These are phyloP conservation scores for Striga asiatica DNA, from an alignment of 257 asterid species.

Conservation along the genomic window DNA sequence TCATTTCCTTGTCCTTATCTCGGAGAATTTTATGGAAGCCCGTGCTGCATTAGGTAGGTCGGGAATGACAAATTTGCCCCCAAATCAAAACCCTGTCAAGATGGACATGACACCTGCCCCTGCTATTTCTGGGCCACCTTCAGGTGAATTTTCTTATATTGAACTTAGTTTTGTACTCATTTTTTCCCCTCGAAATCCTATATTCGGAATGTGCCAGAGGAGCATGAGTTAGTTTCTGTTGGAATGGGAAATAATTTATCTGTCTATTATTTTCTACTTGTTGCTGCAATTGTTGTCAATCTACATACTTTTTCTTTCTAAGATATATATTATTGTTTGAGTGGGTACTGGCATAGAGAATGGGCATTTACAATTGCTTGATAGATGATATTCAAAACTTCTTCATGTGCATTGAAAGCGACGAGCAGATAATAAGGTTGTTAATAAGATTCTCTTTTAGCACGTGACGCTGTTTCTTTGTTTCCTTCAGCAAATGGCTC, in stretches of 20 bases:
- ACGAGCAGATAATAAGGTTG: not conserved
- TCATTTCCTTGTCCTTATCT: slow-evolving; percentile 73
- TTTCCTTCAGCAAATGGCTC: slow-evolving; percentile 52
- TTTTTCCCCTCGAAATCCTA: no score
- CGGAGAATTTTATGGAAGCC: slow-evolving; percentile 74
- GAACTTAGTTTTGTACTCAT: not conserved
- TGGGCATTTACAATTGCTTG: no score
- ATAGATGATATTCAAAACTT: no score
- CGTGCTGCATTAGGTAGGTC: slow-evolving; percentile 56
- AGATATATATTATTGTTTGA: not conserved
- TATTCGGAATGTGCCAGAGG: no score
- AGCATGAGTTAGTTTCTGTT: no score
- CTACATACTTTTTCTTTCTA: not conserved
- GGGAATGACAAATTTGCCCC: slow-evolving; percentile 46
- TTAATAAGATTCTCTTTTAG: not conserved
- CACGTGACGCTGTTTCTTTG: not conserved
- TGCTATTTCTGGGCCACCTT: slow-evolving; percentile 50
- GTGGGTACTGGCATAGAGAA: no score
- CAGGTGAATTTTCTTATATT: slow-evolving; percentile 34
- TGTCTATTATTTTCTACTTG: not conserved
- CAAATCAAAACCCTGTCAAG: slow-evolving; percentile 66
- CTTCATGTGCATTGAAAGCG: no score
- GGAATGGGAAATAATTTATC: no score
- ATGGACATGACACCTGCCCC: slow-evolving; percentile 49
- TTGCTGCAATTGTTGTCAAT: not conserved